These are phyloP conservation scores for Melastoma candidum DNA, from an alignment of 441 rosid species.

Conservation along the genomic window DNA sequence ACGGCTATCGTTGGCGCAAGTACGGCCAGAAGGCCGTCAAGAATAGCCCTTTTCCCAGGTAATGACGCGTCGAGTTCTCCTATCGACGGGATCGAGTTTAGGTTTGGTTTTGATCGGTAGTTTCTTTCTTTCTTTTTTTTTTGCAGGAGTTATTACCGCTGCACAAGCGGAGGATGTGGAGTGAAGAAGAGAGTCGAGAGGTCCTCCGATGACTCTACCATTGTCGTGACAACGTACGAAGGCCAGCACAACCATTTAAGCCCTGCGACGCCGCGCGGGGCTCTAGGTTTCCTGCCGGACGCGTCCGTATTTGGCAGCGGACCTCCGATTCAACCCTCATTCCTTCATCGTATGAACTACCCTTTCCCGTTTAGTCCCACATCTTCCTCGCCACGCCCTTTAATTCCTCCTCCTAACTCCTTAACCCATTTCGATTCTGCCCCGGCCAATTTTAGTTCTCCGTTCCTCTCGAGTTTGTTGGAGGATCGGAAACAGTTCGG, in stretches of 20 bases:
- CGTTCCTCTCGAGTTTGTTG: too few relatives aligned
- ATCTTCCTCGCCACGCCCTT: too few relatives aligned
- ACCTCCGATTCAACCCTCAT: too few relatives aligned
- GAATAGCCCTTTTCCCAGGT: slow-evolving; percentile 62
- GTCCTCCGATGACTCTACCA: slow-evolving; percentile 39
- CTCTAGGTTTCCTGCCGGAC: too few relatives aligned
- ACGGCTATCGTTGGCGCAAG: slow-evolving; percentile 69
- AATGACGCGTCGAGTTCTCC: not conserved
- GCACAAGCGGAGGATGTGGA: slow-evolving; percentile 57
- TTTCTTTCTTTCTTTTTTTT: not conserved
- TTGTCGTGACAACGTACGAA: slow-evolving; percentile 52
- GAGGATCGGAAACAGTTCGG: too few relatives aligned
- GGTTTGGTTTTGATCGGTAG: not conserved
- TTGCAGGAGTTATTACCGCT: slow-evolving; percentile 60
- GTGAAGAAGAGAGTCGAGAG: slow-evolving; percentile 72
- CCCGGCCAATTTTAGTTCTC: too few relatives aligned
- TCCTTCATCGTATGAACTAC: too few relatives aligned
- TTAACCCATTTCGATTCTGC: too few relatives aligned
- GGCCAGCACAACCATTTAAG: slow-evolving; percentile 59
- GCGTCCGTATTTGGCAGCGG: too few relatives aligned
- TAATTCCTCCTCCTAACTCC: too few relatives aligned
- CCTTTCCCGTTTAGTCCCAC: too few relatives aligned
- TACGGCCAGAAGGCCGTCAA: slow-evolving; percentile 72
- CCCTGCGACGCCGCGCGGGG: slow-evolving; percentile 30
- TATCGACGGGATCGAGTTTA: not conserved